Conservation (phyloP, 129 eudicot genomes). For the Helianthus annuus region DNA sequence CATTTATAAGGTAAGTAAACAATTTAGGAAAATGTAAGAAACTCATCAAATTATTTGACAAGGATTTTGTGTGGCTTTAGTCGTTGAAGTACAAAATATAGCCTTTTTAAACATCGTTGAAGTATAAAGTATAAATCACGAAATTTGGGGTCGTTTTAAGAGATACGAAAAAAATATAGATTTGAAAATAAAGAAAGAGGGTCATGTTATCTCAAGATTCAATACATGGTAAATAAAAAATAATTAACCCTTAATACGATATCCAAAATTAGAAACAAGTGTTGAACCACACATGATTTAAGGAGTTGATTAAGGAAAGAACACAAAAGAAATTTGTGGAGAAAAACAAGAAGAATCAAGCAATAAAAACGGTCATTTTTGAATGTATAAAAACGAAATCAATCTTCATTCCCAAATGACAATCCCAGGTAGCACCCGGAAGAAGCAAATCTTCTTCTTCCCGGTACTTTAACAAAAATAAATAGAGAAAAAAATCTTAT, state of each 20-base stretch:
- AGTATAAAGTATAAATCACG: no score
- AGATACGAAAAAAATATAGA: no score
- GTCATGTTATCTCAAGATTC: no score
- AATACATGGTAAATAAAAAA: no score
- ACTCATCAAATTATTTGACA: no score
- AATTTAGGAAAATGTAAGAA: no score
- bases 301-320: constrained; percentile 37
- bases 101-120: no score
- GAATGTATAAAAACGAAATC: constrained; percentile 25
- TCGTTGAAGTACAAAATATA: no score
- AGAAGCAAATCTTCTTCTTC: constrained; percentile 44
- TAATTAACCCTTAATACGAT: not conserved
- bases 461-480: constrained; percentile 23
- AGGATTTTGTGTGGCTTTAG: no score
- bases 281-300: not conserved
- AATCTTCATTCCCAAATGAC: constrained; percentile 16
- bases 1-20: no score
- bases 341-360: constrained; percentile 30
- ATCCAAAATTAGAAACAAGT: not conserved
- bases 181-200: no score
- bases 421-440: constrained; percentile 52
- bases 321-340: constrained; percentile 25
- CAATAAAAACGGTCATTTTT: constrained; percentile 17
- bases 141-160: no score
- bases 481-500: not conserved